These are phyloP conservation scores for Aspergillus homomorphus DNA, from an alignment of 495 filamentous ascomycete genomes.

Conservation along the genomic window DNA sequence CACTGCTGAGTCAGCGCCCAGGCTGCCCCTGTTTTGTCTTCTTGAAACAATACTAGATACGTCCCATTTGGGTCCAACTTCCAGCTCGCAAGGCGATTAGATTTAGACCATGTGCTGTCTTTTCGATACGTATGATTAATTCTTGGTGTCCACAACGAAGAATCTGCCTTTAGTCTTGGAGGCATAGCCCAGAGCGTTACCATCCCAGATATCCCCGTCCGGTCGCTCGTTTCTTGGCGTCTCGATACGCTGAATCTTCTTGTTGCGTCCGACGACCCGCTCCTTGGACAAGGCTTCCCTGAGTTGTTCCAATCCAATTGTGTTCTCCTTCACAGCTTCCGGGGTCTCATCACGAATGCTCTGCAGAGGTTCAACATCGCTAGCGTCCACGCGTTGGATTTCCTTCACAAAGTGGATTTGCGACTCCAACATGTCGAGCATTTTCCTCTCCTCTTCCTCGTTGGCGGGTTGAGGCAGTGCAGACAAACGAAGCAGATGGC, in stretches of 20 bases:
- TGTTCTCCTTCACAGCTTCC: conserved; percentile 49
- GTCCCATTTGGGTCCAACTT: neutral
- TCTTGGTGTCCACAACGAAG: conserved; percentile 72
- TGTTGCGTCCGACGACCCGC: conserved; percentile 48
- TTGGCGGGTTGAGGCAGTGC: conserved; percentile 72
- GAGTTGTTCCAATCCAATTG: conserved; percentile 51
- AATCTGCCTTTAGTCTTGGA: conserved; percentile 65
- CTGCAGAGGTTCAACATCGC: conserved; percentile 64
- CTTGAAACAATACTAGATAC: neutral
- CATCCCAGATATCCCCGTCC: conserved; percentile 49
- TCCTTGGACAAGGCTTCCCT: conserved; percentile 53
- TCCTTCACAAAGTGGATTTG: conserved; percentile 87
- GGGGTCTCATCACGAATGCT: conserved; percentile 79
- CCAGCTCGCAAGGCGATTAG: no score
- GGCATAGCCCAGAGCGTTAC: conserved; percentile 67
- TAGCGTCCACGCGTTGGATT: conserved; percentile 76
- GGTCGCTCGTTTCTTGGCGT: conserved; percentile 29
- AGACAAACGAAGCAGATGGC: conserved; percentile 86
- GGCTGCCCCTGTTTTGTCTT: neutral
- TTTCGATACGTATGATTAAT: conserved; percentile 1
- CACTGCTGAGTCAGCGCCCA: conserved; percentile 20
- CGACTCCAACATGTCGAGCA: conserved; percentile 70
- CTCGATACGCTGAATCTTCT: conserved; percentile 41
- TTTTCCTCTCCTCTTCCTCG: conserved; percentile 53
- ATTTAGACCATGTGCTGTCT: no score